phyloP scores from a whole-genome alignment of 495 filamentous ascomycete species.

The Aspergillus hancockii region DNA sequence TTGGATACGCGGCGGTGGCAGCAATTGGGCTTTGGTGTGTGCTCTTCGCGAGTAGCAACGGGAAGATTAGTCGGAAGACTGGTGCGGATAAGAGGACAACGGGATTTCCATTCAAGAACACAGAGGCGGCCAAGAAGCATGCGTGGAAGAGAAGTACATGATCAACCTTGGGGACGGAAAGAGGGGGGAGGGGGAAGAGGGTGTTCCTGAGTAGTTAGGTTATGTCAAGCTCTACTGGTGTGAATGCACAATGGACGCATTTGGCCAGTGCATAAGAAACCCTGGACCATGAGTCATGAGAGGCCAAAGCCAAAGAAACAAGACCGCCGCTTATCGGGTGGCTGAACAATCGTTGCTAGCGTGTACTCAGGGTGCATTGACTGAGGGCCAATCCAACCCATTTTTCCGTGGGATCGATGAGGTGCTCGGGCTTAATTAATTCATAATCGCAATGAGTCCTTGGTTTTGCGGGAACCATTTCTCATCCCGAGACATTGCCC shows the following conservation, averaged over 20 bases:
- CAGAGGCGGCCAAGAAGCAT: constrained; percentile 59
- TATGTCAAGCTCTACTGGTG: neutral
- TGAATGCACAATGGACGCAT: neutral
- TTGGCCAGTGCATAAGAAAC: neutral
- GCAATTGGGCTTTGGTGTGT: constrained; percentile 71
- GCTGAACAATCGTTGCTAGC: neutral
- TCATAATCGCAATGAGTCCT: neutral
- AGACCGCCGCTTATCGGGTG: neutral
- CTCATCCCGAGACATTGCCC: neutral
- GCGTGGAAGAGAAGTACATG: constrained; percentile 38
- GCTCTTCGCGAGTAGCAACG: constrained; percentile 67
- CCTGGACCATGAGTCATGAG: neutral
- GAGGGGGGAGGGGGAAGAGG: neutral
- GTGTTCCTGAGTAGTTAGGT: neutral
- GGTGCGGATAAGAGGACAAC: constrained; percentile 78
- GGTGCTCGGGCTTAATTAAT: neutral
- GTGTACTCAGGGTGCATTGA: neutral
- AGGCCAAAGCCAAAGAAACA: neutral
- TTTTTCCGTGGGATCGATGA: neutral
- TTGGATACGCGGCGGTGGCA: constrained; percentile 54
- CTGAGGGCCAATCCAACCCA: neutral
- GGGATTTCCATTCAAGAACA: constrained; percentile 69
- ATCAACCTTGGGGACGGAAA: neutral
- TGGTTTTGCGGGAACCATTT: neutral
- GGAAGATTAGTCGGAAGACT: constrained; percentile 65